A percentile compares a stretch with the other conserved stretches of the same genome.
Conservation (phyloP, 108 stramenopile species). For the Epipyxis sp. region DNA sequence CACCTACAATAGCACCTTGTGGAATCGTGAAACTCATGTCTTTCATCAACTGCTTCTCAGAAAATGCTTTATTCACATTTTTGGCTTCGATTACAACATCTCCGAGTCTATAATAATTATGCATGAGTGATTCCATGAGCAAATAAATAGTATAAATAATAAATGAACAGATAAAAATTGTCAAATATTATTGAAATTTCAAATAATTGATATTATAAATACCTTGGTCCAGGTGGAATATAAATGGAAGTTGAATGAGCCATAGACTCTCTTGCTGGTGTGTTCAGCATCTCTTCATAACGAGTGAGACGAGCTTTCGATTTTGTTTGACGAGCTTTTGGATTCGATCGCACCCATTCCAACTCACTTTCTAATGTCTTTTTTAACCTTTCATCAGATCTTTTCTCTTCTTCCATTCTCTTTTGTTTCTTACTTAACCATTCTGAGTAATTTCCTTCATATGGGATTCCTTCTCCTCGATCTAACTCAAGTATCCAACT, state of each 20-base stretch:
- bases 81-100: slow-evolving; percentile 74
- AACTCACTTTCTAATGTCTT: slow-evolving; percentile 76
- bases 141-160: too few species aligned
- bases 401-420: slow-evolving; percentile 76
- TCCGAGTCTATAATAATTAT: too few species aligned
- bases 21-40: slow-evolving; percentile 77
- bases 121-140: too few species aligned
- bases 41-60: slow-evolving; percentile 69
- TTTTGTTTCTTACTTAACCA: slow-evolving; percentile 86
- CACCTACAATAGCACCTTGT: slow-evolving; percentile 81
- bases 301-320: slow-evolving; percentile 77
- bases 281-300: slow-evolving; percentile 78
- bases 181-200: too few species aligned
- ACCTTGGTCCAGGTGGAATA: slow-evolving; percentile 88
- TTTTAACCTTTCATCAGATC: slow-evolving; percentile 63
- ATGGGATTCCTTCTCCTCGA: slow-evolving; percentile 82
- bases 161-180: too few species aligned
- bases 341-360: slow-evolving; percentile 90
- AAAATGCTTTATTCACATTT: slow-evolving; percentile 52
- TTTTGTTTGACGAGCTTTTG: slow-evolving; percentile 71
- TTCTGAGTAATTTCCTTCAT: slow-evolving; percentile 85
- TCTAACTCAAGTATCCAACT: slow-evolving; percentile 94
- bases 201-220: too few species aligned
- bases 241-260: slow-evolving; percentile 78
- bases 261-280: slow-evolving; percentile 65